Base-by-base conservation (phyloP, 371 early-diverging fungal genomes). In the Lichtheimia hyalospora region DNA sequence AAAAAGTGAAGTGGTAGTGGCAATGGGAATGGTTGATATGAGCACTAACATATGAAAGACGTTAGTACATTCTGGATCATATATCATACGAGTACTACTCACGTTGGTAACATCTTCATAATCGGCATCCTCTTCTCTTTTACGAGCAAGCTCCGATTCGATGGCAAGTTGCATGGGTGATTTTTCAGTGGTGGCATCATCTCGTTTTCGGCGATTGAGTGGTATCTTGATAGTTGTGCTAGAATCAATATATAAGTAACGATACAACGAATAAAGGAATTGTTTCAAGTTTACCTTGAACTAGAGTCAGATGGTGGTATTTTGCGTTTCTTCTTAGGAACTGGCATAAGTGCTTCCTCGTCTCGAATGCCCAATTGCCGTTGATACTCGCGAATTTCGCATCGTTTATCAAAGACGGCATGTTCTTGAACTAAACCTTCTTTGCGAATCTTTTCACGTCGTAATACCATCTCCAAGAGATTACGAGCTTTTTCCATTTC, bases 401-500 rank as follows among this genome's bases (percentile, higher is more conserved):
- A 73, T 23, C 80, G 80, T 51, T 84, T 81, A 14, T 77, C 81
- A 60, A 88, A 84, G 14, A 84, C 80, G 24, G 74, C 69, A 58
- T 84, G 83, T 43, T 94, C 94, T 5, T 88, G 67, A 0, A 80
- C 71, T 24, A 94, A 66, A 23, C 83, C 72, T 63, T 93, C 92
- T 58, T 83, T 80, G 51, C 92, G 84, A 41, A 80, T 71, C 64
- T 81, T 82, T 73, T 96, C 96, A 52, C 96, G 85, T 41, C 86
- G 80, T n/a, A 83, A 66, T 3, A 93, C 92, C 82, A 89, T 82
- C 58, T 94, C 93, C 16, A 95, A 69, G 41, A 97, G 58, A 61
- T 81, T 77, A 16, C 88, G 79, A 0, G 92, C 96, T 40, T 72
- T 73, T 58, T 86, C 82, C 87, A 98, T 79, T 56, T 96, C 94